A percentile compares a stretch with the other conserved stretches of the same genome.
Conservation (phyloP, 352 stramenopile genomes). For the Globisporangium apiculatum region DNA sequence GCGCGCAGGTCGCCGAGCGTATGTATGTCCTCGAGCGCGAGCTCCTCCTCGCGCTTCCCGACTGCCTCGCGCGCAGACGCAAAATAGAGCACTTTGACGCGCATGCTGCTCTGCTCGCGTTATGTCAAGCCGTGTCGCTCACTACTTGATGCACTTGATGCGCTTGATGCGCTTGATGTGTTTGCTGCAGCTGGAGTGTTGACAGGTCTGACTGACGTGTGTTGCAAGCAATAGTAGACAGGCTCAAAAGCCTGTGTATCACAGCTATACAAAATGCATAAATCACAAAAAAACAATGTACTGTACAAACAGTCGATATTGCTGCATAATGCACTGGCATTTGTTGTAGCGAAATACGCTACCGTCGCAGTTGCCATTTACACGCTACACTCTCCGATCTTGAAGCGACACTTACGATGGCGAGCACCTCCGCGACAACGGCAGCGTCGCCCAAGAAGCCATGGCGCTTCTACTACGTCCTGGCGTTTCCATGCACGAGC, state of each 20-base stretch:
- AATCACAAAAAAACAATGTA: not conserved
- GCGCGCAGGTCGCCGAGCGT: slow-evolving; percentile 40
- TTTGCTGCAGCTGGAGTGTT: too few species aligned
- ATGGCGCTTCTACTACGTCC: slow-evolving; percentile 66
- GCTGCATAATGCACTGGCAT: not conserved
- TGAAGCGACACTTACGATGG: slow-evolving; percentile 20
- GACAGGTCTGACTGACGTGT: too few species aligned
- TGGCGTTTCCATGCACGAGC: slow-evolving; percentile 38
- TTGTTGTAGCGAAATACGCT: not conserved
- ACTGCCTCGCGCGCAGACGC: slow-evolving; percentile 65
- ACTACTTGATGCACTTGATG: slow-evolving; percentile 1
- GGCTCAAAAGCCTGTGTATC: not conserved
- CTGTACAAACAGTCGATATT: not conserved
- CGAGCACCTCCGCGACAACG: not conserved
- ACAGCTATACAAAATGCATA: not conserved
- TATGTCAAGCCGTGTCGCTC: not conserved
- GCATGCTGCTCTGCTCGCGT: slow-evolving; percentile 13
- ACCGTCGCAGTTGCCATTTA: not conserved
- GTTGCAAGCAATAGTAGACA: not conserved
- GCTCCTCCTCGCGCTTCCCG: slow-evolving; percentile 57
- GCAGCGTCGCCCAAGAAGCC: slow-evolving; percentile 28
- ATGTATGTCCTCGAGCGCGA: slow-evolving; percentile 18
- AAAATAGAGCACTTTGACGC: slow-evolving; percentile 80
- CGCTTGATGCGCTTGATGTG: not conserved
- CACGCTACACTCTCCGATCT: slow-evolving; percentile 15